phyloP scores from a whole-genome alignment of 2,329 filamentous ascomycete genomes.

The Stagonosporopsis tanaceti region DNA sequence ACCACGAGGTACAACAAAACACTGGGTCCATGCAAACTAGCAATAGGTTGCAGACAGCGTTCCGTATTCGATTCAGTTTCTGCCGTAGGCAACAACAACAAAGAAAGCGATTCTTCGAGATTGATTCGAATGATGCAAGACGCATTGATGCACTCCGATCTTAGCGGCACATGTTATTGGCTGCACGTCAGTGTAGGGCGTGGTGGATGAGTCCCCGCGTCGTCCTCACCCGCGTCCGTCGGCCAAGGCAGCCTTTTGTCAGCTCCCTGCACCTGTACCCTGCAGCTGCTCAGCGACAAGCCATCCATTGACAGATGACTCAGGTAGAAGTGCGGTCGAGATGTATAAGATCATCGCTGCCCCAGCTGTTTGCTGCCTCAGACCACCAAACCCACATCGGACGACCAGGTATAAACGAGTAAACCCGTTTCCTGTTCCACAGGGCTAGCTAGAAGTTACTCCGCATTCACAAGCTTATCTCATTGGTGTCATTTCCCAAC shows the following conservation, averaged over 20 bases:
- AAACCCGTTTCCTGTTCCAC: slow-evolving; percentile 13
- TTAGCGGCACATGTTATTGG: slow-evolving; percentile 13
- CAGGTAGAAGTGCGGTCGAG: slow-evolving; percentile 6
- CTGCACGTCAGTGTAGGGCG: slow-evolving; percentile 9
- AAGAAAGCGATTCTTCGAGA: slow-evolving; percentile 8
- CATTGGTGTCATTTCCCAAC: slow-evolving; percentile 13
- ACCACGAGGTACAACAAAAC: slow-evolving; percentile 5
- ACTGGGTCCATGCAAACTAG: slow-evolving; percentile 16
- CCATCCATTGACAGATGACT: slow-evolving; percentile 16
- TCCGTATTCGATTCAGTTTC: slow-evolving; percentile 12
- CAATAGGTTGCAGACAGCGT: slow-evolving; percentile 12
- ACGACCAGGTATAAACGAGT: slow-evolving; percentile 5
- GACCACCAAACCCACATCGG: slow-evolving; percentile 1
- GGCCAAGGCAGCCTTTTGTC: slow-evolving; percentile 15
- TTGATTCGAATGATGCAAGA: slow-evolving; percentile 9
- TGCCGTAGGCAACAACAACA: slow-evolving; percentile 15
- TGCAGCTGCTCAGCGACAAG: slow-evolving; percentile 9
- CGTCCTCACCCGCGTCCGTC: slow-evolving; percentile 13
- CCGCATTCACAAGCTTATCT: slow-evolving; percentile 33
- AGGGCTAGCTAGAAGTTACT: slow-evolving; percentile 23
- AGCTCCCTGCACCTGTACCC: slow-evolving; percentile 10
- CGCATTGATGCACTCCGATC: slow-evolving; percentile 9
- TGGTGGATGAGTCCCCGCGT: slow-evolving; percentile 19
- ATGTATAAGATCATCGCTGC: slow-evolving; percentile 14
- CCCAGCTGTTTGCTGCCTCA: slow-evolving; percentile 19